Conservation (phyloP, 768 basidiomycete genomes). For the Rhodosporidiobolus sp. region DNA sequence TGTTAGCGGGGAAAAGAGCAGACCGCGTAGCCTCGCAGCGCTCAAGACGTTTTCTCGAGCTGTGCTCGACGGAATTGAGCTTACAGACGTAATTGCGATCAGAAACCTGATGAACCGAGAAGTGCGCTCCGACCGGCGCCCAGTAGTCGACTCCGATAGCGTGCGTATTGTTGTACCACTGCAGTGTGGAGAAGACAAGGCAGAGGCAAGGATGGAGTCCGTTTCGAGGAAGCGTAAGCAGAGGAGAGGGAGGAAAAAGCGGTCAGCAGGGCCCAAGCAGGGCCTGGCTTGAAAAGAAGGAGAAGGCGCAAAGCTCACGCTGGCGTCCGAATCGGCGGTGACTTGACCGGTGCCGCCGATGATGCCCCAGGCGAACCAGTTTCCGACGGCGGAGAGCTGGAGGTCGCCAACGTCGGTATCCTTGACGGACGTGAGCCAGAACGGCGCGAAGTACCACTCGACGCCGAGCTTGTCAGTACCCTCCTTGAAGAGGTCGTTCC, state of each 20-base stretch:
- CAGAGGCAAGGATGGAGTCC: no score
- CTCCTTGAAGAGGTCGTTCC: conserved; percentile 9
- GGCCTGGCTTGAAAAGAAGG: background rate
- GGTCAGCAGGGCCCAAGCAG: no score
- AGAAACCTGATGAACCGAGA: conserved; percentile 20
- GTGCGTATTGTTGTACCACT: background rate
- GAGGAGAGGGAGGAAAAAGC: no score
- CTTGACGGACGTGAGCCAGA: conserved; percentile 6
- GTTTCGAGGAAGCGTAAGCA: no score
- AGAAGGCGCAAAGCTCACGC: no score
- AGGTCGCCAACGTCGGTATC: background rate
- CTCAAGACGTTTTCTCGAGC: no score
- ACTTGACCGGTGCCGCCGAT: background rate
- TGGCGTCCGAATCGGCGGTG: conserved; percentile 5
- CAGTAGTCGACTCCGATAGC: conserved; percentile 18
- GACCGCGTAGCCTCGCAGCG: no score
- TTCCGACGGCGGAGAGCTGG: conserved; percentile 1
- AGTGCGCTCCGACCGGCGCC: background rate
- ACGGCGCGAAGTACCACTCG: conserved; percentile 15
- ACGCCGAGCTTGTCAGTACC: background rate
- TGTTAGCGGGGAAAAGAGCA: no score
- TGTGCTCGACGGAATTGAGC: no score
- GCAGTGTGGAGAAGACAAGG: no score
- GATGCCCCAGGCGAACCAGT: conserved; percentile 13
- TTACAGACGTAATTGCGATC: conserved; percentile 15